Evolutionary conservation across 768 basidiomycete species (phyloP).

Genomic region (Auriculariales sp.): DNA sequence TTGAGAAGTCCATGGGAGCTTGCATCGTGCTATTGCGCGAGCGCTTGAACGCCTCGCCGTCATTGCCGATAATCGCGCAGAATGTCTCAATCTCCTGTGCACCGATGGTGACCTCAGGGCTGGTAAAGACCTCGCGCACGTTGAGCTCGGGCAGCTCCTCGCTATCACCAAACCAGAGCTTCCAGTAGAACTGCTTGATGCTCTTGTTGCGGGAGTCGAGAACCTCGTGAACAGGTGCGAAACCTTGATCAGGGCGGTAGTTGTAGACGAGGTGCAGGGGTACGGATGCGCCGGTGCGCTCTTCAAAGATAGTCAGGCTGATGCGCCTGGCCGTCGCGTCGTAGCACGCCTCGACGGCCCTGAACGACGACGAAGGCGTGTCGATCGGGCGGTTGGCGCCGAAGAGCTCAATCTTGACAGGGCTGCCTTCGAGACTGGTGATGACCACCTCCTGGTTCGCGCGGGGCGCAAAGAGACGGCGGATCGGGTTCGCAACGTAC

Average conservation of each 20-base stretch:
- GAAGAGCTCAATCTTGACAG: constrained; percentile 28
- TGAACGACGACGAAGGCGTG: constrained; percentile 57
- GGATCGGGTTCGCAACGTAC: constrained; percentile 81
- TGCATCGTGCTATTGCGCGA: constrained; percentile 53
- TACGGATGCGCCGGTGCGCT: constrained; percentile 59
- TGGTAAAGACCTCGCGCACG: constrained; percentile 68
- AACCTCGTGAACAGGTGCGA: constrained; percentile 85
- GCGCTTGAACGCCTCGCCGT: constrained; percentile 79
- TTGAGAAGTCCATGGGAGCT: constrained; percentile 98
- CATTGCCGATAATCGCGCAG: constrained; percentile 87
- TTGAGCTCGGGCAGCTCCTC: constrained; percentile 63
- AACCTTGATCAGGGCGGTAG: constrained; percentile 81
- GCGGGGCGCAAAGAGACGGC: constrained; percentile 75
- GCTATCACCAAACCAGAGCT: constrained; percentile 89
- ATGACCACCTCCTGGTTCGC: constrained; percentile 65
- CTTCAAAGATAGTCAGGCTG: constrained; percentile 66
- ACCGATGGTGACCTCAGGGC: constrained; percentile 74
- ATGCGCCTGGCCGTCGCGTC: constrained; percentile 39
- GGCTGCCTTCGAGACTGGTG: constrained; percentile 22
- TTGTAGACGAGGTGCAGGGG: constrained; percentile 71
- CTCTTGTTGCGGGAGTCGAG: constrained; percentile 67
- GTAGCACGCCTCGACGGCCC: constrained; percentile 65
- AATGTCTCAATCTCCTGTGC: constrained; percentile 71
- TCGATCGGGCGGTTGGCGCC: constrained; percentile 76
- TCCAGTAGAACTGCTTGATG: constrained; percentile 98